Percentiles rank a stretch among this genome's conserved stretches.
Evolutionary conservation across 2,329 filamentous ascomycete genomes (phyloP).

Genomic region (Alternaria sp.): DNA sequence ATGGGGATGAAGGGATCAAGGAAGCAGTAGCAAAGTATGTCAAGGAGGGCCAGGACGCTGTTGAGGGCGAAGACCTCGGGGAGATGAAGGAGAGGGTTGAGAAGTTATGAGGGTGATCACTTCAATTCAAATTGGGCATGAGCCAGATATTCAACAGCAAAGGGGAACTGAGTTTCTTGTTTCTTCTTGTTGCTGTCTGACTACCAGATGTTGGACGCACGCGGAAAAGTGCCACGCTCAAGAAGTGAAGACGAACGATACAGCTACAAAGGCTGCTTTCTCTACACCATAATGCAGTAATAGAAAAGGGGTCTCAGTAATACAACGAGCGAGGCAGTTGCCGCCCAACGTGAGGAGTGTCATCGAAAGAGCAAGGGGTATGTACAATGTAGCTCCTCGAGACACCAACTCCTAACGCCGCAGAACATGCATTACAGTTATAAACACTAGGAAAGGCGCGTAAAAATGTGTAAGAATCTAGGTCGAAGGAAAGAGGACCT

Average conservation of each 20-base stretch:
- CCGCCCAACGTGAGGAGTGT: constrained; percentile 3
- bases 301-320: constrained; percentile 14
- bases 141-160: too few relatives aligned
- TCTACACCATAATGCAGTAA: constrained; percentile 1
- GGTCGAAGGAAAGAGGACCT: not conserved
- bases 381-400: constrained; percentile 13
- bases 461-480: not conserved
- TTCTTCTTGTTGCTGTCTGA: not conserved
- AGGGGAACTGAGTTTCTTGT: too few relatives aligned
- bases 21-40: constrained; percentile 58
- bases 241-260: constrained; percentile 8
- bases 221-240: constrained; percentile 1
- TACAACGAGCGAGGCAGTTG: constrained; percentile 9
- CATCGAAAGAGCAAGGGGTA: constrained; percentile 20
- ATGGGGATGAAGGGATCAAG: constrained; percentile 59
- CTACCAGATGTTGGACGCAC: not conserved
- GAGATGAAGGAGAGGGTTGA: constrained; percentile 48
- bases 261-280: not conserved
- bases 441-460: constrained; percentile 8
- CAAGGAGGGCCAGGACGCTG: constrained; percentile 56
- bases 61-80: constrained; percentile 62
- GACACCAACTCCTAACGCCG: constrained; percentile 12
- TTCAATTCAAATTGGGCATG: not conserved
- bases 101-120: constrained; percentile 17
- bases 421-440: constrained; percentile 14